Evolutionary conservation across 768 basidiomycete genomes (phyloP).

Genomic region (Boletus reticulatus): DNA sequence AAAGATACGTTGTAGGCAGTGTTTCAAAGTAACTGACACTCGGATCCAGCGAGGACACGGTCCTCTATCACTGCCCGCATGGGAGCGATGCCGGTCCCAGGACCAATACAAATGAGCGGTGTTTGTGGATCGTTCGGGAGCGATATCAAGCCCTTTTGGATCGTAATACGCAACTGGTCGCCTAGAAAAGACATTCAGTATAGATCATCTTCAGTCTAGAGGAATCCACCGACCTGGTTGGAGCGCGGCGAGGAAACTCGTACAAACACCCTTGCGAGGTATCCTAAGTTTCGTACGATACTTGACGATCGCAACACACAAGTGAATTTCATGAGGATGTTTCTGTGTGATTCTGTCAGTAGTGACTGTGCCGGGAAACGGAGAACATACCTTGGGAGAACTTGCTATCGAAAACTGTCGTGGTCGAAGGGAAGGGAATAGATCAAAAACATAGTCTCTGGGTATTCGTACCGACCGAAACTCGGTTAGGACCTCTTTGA

Average conservation of each 20-base stretch:
- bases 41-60: conserved; percentile 54
- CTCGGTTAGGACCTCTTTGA: conserved; percentile 77
- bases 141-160: conserved; percentile 62
- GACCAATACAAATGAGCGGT: conserved; percentile 88
- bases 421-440: conserved; percentile 81
- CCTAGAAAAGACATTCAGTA: conserved; percentile 37
- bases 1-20: not conserved
- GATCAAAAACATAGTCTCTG: conserved; percentile 69
- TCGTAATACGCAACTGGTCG: conserved; percentile 56
- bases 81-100: conserved; percentile 93
- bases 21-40: conserved; percentile 38
- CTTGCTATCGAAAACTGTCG: conserved; percentile 94
- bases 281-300: conserved; percentile 83
- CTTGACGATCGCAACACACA: conserved; percentile 89
- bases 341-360: conserved; percentile 27
- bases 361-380: not conserved
- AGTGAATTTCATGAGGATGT: conserved; percentile 70
- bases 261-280: conserved; percentile 80
- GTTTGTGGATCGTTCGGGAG: conserved; percentile 46
- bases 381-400: conserved; percentile 46
- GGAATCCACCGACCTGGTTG: conserved; percentile 46
- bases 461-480: conserved; percentile 74
- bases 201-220: not conserved
- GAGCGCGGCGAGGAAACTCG: conserved; percentile 70
- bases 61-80: conserved; percentile 87